Percentiles rank a stretch among this genome's conserved stretches.
These are phyloP conservation scores for Phytopythium helicoides DNA, from an alignment of 352 stramenopile genomes.

Conservation along the genomic window DNA sequence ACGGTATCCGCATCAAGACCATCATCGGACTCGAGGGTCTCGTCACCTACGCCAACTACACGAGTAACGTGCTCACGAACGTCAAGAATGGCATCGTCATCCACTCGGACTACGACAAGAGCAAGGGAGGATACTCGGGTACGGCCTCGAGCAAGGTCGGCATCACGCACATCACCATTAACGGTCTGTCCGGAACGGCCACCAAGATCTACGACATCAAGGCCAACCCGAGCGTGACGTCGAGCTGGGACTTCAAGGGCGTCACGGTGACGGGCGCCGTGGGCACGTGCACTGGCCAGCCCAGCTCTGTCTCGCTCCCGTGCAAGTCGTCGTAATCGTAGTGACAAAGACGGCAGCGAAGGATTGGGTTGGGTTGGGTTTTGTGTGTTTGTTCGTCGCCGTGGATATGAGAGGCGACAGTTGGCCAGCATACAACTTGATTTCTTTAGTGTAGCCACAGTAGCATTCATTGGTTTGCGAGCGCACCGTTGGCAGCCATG, in stretches of 20 bases:
- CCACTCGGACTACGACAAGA: slow-evolving; percentile 32
- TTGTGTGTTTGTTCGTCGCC: no score
- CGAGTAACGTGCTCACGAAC: slow-evolving; percentile 12
- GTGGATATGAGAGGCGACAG: no score
- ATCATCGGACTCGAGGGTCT: slow-evolving; percentile 21
- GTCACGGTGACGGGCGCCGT: slow-evolving; percentile 5
- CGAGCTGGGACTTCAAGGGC: slow-evolving; percentile 12
- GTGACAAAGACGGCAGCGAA: no score
- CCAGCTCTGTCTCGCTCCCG: no score
- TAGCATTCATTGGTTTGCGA: no score
- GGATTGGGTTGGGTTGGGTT: no score
- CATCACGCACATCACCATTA: slow-evolving; percentile 23
- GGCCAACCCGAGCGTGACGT: slow-evolving; percentile 23
- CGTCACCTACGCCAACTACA: slow-evolving; percentile 13
- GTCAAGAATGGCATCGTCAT: slow-evolving; percentile 23
- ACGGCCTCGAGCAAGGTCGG: slow-evolving; percentile 16
- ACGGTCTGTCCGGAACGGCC: slow-evolving; percentile 18
- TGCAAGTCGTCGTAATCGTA: no score
- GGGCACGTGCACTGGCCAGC: slow-evolving; percentile 8
- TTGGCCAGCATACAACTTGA: no score
- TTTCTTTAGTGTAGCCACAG: no score
- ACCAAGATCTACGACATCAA: slow-evolving; percentile 21
- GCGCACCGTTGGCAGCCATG: no score
- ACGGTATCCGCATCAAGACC: slow-evolving; percentile 36
- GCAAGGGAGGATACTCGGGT: slow-evolving; percentile 23